Percentiles rank a stretch among this genome's conserved stretches.
These are phyloP conservation scores for Sequoia sempervirens DNA, from an alignment of 75 land plant genomes.

Conservation along the genomic window DNA sequence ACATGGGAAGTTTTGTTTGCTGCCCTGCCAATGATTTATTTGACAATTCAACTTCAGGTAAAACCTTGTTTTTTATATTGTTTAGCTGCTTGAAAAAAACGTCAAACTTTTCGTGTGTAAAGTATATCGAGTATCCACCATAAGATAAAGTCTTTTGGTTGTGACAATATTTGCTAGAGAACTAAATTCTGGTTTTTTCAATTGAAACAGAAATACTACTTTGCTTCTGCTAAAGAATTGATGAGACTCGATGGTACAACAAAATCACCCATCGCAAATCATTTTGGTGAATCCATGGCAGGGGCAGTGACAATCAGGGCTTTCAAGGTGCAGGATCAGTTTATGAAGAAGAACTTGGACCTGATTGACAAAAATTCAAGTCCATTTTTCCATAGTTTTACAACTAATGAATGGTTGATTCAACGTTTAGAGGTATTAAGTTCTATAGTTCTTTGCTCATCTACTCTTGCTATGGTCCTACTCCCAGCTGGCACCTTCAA, in stretches of 20 bases:
- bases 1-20: slow-evolving; percentile 39
- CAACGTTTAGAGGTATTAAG: slow-evolving; percentile 27
- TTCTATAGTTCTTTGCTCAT: slow-evolving; percentile 18
- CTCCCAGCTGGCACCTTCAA: slow-evolving; percentile 24
- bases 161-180: neutral
- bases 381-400: slow-evolving; percentile 38
- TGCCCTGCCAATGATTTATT: slow-evolving; percentile 23
- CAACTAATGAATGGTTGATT: slow-evolving; percentile 36
- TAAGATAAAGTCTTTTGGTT: neutral
- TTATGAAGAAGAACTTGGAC: slow-evolving; percentile 23
- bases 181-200: slow-evolving; percentile 3
- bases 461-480: slow-evolving; percentile 31
- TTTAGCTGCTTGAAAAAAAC: neutral
- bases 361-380: slow-evolving; percentile 31
- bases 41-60: slow-evolving; percentile 32
- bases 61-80: neutral
- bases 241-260: slow-evolving; percentile 43
- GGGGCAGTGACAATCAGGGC: slow-evolving; percentile 44
- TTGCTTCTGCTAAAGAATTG: slow-evolving; percentile 32
- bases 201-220: slow-evolving; percentile 29
- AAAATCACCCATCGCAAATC: slow-evolving; percentile 41
- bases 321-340: slow-evolving; percentile 26
- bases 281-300: slow-evolving; percentile 34
- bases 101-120: no score
- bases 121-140: neutral